Evolutionary conservation across 257 asterid genomes (phyloP), one percentile per base, ranked within the genome.

Genomic region (Fraxinus quadrangulata): DNA sequence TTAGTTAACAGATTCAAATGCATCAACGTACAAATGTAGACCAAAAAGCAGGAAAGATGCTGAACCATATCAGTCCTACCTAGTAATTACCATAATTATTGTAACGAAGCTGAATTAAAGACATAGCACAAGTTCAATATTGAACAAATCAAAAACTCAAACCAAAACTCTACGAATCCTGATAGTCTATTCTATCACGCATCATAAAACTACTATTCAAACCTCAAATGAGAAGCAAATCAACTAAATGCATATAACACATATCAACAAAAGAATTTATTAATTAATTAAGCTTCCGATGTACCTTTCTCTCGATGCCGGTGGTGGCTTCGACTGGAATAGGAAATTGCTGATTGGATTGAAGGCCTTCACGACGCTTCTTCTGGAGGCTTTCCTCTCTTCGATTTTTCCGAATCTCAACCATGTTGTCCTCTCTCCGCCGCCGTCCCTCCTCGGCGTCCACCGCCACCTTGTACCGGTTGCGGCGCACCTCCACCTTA

Each of bases 361-460:
- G 89, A 17, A 86, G 49, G 69, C 92, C 97, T 83, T 90, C 98
- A 9, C 98, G 90, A 28, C 98, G 94, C 92, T 94, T 94, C 89
- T 94, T 94, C 85, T 84, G 96, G 33, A 94, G 90, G 80, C 87
- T 91, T 84, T 94, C 98, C 36, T 94, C 97, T 33, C 98, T 87
- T 71, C 88, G 90, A 73, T 59, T 92, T 91, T 94, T 94, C 39
- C 98, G 90, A 82, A 92, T 89, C 93, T 94, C 98, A n/a, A 94
- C 97, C 97, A 94, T 85, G 77, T 94, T 91, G 73, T 92, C 98
- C 86, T 92, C 98, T 79, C 97, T 88, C 73, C 97, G 86, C 11
- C 98, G 90, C 28, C 98, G 87, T 1, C 98, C 97, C 85, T 92
- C 97, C 1, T 92, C 98, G 21, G 96, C 97, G 78, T 92, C 97